Evolutionary conservation across 108 stramenopile genomes (phyloP).

Genomic region (Parmales sp.): DNA sequence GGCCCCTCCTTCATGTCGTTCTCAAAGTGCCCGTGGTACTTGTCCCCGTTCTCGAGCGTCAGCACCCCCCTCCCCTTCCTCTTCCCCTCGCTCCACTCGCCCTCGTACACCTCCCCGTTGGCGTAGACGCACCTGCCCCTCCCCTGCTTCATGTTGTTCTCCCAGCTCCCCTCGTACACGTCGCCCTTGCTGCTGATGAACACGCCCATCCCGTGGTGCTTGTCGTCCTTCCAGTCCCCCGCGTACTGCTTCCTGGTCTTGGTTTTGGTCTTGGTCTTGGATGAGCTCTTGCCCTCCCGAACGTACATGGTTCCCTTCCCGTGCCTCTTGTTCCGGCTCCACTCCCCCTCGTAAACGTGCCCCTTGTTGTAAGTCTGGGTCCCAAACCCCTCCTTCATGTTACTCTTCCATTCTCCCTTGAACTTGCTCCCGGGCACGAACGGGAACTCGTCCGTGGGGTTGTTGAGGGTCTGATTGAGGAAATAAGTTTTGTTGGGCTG

Average conservation of each 20-base stretch:
- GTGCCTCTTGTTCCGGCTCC: slow-evolving; percentile 50
- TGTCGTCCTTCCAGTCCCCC: slow-evolving; percentile 42
- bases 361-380: slow-evolving; percentile 52
- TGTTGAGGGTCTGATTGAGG: background rate
- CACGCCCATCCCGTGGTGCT: slow-evolving; percentile 34
- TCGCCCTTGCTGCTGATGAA: slow-evolving; percentile 31
- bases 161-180: slow-evolving; percentile 46
- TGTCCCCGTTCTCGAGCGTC: slow-evolving; percentile 32
- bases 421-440: slow-evolving; percentile 3
- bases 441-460: background rate
- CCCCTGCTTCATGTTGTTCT: slow-evolving; percentile 27
- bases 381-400: slow-evolving; percentile 40
- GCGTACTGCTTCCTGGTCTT: slow-evolving; percentile 30
- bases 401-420: slow-evolving; percentile 23
- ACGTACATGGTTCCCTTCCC: slow-evolving; percentile 50
- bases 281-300: background rate
- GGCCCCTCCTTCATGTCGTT: slow-evolving; percentile 42
- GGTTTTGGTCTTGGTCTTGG: background rate
- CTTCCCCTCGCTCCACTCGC: slow-evolving; percentile 33
- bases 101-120: slow-evolving; percentile 44
- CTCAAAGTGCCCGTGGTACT: slow-evolving; percentile 34
- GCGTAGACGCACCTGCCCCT: slow-evolving; percentile 36
- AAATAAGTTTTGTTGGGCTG: background rate
- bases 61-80: slow-evolving; percentile 36
- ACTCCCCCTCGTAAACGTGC: slow-evolving; percentile 56